Conservation (phyloP, 2,329 filamentous ascomycete genomes). For the Exophiala calicioides region DNA sequence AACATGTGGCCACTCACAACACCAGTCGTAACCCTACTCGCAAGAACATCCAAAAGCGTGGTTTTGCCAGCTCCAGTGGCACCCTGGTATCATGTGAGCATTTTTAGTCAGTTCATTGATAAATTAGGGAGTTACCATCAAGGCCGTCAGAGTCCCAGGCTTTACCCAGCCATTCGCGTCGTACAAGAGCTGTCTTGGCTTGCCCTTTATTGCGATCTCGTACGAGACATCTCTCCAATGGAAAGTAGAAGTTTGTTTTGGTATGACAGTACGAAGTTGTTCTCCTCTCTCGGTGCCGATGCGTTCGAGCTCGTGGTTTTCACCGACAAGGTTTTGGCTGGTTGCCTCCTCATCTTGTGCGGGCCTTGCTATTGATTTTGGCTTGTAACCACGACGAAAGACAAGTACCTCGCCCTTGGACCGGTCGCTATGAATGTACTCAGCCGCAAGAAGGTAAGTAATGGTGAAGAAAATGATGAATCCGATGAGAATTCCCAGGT, state of each 20-base stretch:
- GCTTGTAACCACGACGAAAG: slow-evolving; percentile 68
- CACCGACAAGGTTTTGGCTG: slow-evolving; percentile 10
- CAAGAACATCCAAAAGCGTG: slow-evolving; percentile 81
- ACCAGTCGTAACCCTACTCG: slow-evolving; percentile 82
- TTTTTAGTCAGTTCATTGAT: too few species aligned
- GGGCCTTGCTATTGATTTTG: slow-evolving; percentile 41
- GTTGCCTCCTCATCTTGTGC: slow-evolving; percentile 12
- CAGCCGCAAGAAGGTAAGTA: slow-evolving; percentile 64
- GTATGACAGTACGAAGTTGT: slow-evolving; percentile 20
- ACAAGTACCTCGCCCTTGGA: slow-evolving; percentile 76
- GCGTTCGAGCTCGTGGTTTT: slow-evolving; percentile 17
- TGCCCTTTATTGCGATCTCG: slow-evolving; percentile 75
- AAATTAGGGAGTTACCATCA: too few species aligned
- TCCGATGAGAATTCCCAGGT: slow-evolving; percentile 68
- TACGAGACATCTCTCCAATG: slow-evolving; percentile 85
- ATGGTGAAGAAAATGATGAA: slow-evolving; percentile 64
- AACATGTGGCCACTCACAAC: slow-evolving; percentile 84
- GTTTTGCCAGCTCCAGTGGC: slow-evolving; percentile 91
- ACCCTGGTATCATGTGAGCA: slow-evolving; percentile 41
- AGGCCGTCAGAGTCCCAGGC: slow-evolving; percentile 83
- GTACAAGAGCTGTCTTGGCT: slow-evolving; percentile 74
- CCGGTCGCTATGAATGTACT: slow-evolving; percentile 65
- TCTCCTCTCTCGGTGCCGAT: too few species aligned
- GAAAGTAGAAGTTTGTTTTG: slow-evolving; percentile 73
- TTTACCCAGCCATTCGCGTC: slow-evolving; percentile 92